Evolutionary conservation across 2,329 filamentous ascomycete genomes (phyloP).

Genomic region (Trichophyton schoenleinii): DNA sequence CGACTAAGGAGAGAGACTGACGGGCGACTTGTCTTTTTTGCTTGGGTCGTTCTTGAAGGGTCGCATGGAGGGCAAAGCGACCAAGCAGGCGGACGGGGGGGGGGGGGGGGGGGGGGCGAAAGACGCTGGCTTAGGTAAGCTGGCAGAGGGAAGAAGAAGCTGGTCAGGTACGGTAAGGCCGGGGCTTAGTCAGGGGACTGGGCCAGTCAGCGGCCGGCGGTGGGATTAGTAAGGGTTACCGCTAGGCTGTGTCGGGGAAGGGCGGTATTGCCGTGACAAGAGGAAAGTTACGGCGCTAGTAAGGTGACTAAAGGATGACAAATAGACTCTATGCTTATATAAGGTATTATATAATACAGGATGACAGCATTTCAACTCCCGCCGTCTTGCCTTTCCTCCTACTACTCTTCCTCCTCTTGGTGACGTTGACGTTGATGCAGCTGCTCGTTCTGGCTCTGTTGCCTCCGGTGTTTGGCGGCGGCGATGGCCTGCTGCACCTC

Average conservation of each 20-base stretch:
- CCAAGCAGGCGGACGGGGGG: no score
- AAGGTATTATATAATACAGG: neutral
- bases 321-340: neutral
- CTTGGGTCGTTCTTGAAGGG: neutral
- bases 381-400: neutral
- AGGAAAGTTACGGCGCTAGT: neutral
- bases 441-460: neutral
- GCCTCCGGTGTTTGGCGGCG: slow-evolving; percentile 27
- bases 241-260: neutral
- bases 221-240: neutral
- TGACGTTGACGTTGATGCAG: neutral
- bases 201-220: neutral
- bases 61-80: no score
- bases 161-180: no score
- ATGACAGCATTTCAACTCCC: neutral
- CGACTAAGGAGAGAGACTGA: neutral
- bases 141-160: no score
- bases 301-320: neutral
- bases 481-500: slow-evolving; percentile 69
- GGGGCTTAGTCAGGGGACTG: no score
- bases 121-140: no score
- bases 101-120: no score
- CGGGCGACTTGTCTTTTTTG: neutral
- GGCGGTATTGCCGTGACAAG: neutral
- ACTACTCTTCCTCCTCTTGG: neutral